A percentile compares a stretch with the other conserved stretches of the same genome.
Conservation (phyloP, 768 basidiomycete genomes). For the Saitozyma sp. region DNA sequence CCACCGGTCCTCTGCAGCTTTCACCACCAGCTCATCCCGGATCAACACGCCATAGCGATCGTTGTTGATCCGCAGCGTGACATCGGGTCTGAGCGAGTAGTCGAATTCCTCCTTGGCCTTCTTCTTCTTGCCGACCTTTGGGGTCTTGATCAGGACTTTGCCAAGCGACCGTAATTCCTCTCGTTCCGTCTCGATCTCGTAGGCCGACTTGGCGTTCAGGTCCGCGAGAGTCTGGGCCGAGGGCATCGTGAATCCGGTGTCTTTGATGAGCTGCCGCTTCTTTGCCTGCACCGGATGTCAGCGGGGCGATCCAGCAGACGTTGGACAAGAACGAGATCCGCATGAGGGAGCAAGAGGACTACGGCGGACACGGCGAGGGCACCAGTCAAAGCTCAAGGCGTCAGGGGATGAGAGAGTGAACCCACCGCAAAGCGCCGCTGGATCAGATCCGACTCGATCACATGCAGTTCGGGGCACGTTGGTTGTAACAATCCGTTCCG, state of each 20-base stretch:
- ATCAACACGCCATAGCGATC: conserved; percentile 83
- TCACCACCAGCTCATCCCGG: conserved; percentile 78
- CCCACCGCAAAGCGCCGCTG: conserved; percentile 23
- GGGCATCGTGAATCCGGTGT: conserved; percentile 14
- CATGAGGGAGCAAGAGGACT: no score
- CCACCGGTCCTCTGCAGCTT: conserved; percentile 73
- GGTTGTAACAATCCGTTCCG: conserved; percentile 27
- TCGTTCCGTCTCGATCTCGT: conserved; percentile 25
- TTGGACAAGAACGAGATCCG: no score
- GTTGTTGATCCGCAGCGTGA: conserved; percentile 84
- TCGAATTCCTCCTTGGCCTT: conserved; percentile 50
- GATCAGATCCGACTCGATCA: conserved; percentile 19
- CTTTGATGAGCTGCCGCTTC: conserved; percentile 7
- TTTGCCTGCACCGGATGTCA: conserved; percentile 2
- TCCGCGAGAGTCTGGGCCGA: background rate
- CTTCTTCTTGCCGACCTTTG: conserved; percentile 22
- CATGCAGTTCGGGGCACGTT: conserved; percentile 2
- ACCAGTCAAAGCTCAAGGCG: no score
- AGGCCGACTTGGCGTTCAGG: background rate
- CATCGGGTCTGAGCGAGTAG: conserved; percentile 59
- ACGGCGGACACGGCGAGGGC: no score
- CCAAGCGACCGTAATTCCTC: conserved; percentile 18
- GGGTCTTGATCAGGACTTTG: conserved; percentile 22
- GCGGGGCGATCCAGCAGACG: no score
- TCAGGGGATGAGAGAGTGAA: background rate